Evolutionary conservation across 306 rosid species (phyloP).

Genomic region (Senna siamea): DNA sequence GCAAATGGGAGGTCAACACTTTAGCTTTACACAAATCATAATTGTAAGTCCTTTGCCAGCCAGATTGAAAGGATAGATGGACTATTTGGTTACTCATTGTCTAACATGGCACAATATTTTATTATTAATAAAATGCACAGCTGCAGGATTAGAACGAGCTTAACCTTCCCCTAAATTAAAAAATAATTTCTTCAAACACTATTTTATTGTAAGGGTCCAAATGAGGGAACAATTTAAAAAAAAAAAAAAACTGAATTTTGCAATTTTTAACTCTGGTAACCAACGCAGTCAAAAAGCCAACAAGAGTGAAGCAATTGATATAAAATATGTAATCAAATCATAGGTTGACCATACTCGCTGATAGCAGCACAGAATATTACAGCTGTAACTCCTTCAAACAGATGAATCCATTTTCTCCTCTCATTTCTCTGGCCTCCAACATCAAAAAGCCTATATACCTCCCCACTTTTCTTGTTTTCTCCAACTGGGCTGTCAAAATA

Average conservation of each 20-base stretch:
- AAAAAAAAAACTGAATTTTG: neutral
- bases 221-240: neutral
- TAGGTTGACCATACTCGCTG: conserved; percentile 77
- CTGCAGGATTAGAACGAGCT: conserved; percentile 1
- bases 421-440: conserved; percentile 99
- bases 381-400: conserved; percentile 97
- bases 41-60: conserved; percentile 26
- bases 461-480: conserved; percentile 95
- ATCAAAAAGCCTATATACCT: conserved; percentile 94
- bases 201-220: neutral
- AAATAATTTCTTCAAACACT: neutral
- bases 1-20: conserved; percentile 33
- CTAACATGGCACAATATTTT: conserved; percentile 1
- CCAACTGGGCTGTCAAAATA: conserved; percentile 93
- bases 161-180: neutral
- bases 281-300: conserved; percentile 20
- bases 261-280: neutral
- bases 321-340: conserved; percentile 12
- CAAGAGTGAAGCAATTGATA: neutral
- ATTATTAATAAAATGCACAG: neutral
- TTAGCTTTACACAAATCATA: conserved; percentile 30
- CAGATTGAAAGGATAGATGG: conserved; percentile 19
- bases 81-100: neutral
- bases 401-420: conserved; percentile 99
- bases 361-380: conserved; percentile 97